These are phyloP conservation scores for Sporothrix brunneoviolacea DNA, from an alignment of 2,329 filamentous ascomycete species.

Conservation along the genomic window DNA sequence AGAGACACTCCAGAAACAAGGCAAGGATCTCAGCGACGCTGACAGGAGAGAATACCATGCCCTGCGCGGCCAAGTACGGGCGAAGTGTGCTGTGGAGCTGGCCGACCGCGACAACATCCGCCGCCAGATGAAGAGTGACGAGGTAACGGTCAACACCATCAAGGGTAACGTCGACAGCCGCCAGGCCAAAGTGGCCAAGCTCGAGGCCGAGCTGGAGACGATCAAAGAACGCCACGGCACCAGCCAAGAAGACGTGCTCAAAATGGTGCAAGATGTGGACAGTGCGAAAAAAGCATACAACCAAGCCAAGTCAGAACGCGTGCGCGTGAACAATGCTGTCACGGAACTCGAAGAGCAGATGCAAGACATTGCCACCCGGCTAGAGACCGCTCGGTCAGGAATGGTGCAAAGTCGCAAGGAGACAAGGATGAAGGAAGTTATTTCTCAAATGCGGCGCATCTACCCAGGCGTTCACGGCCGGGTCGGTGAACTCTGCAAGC, in stretches of 20 bases:
- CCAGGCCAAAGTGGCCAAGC: constrained; percentile 64
- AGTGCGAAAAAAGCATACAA: constrained; percentile 88
- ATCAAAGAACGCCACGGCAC: constrained; percentile 62
- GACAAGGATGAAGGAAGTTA: constrained; percentile 69
- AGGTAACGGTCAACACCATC: constrained; percentile 82
- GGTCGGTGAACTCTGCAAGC: constrained; percentile 84
- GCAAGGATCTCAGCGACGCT: constrained; percentile 73
- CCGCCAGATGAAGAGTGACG: constrained; percentile 83
- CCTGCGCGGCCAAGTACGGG: constrained; percentile 77
- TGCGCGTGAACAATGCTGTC: constrained; percentile 71
- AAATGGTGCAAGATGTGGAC: constrained; percentile 71
- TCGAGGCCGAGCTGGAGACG: constrained; percentile 63
- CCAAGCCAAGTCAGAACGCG: constrained; percentile 72
- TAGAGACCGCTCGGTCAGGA: constrained; percentile 80
- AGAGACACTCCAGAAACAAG: constrained; percentile 77
- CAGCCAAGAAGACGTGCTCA: constrained; percentile 56
- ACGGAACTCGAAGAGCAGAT: constrained; percentile 92
- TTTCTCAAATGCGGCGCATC: constrained; percentile 79
- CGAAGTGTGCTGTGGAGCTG: constrained; percentile 73
- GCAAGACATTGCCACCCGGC: constrained; percentile 68
- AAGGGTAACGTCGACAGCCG: constrained; percentile 80
- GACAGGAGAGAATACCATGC: constrained; percentile 87
- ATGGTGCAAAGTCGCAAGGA: constrained; percentile 82
- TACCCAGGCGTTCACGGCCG: constrained; percentile 88
- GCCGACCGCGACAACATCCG: constrained; percentile 78